Evolutionary conservation across 2,329 filamentous ascomycete species (phyloP).

Genomic region (Phaeophleospora eucalypticola): DNA sequence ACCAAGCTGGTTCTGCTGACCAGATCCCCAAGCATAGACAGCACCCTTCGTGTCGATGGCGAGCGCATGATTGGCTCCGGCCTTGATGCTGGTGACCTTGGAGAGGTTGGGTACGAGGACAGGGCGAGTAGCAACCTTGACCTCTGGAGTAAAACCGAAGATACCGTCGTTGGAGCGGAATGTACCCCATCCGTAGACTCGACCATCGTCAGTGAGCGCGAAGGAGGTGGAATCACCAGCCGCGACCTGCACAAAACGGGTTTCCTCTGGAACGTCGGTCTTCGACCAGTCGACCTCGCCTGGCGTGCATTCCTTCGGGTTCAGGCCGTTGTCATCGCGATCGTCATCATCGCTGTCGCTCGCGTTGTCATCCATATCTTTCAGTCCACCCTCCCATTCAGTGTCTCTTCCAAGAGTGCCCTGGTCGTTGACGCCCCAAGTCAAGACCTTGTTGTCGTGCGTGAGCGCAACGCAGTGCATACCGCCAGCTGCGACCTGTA

Average conservation of each 20-base stretch:
- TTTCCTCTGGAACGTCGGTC: constrained; percentile 49
- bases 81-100: constrained; percentile 61
- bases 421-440: constrained; percentile 86
- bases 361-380: constrained; percentile 51
- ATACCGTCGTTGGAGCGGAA: constrained; percentile 68
- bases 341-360: constrained; percentile 54
- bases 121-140: constrained; percentile 51
- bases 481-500: constrained; percentile 72
- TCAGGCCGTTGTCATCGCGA: constrained; percentile 59
- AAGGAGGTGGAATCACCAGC: constrained; percentile 74
- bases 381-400: constrained; percentile 60
- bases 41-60: constrained; percentile 62
- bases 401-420: constrained; percentile 75
- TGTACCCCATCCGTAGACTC: constrained; percentile 79
- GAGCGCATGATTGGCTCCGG: constrained; percentile 67
- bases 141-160: constrained; percentile 58
- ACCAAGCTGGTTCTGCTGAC: constrained; percentile 68
- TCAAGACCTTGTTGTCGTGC: constrained; percentile 74
- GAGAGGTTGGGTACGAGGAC: constrained; percentile 58
- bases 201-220: constrained; percentile 68
- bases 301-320: constrained; percentile 68
- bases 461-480: constrained; percentile 79
- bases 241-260: constrained; percentile 62
- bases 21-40: constrained; percentile 68
- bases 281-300: constrained; percentile 33